Base-by-base conservation (phyloP, 208 protist genomes). In the Jaenimonas drosophilae region DNA sequence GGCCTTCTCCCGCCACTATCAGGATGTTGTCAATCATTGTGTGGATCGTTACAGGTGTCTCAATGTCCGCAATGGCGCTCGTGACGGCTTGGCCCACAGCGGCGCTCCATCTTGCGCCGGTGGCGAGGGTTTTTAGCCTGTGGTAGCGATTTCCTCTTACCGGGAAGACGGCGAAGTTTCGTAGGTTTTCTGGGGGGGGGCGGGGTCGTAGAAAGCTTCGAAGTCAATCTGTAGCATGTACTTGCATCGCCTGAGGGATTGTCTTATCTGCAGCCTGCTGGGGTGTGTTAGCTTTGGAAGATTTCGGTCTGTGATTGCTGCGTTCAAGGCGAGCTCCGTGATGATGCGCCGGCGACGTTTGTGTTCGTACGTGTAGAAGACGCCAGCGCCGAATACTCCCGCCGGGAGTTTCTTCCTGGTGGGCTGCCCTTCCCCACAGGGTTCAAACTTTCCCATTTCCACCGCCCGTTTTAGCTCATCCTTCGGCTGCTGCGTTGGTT, bases 21-120 rank as follows among this genome's bases (percentile, higher is more conserved):
- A 34, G 7, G 30, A 34, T 34, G 30, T 34, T 34, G 30, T 34
- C 30, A 34, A 34, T 34, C 30, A 34, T n/a, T 34, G 30, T 34
- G 30, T 34, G 30, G 30, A 34, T 14, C 30, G 30, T 34, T 7
- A 34, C 30, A n/a, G 30, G 30, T 14, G 30, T 34, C 9, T 34
- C 30, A 14, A 34, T 34, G 14, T 34, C 30, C 30, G 14, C 30
- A 34, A 34, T 34, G 30, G 14, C 30, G 30, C 14, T 34, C 14
- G 30, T 34, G 30, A 34, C 14, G 14, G 30, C 30, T 34, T 34
- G 30, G 30, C 30, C 30, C 9, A 34, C 30, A 34, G 30, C 30
- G 30, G 14, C 30, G 30, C 30, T 34, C 30, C 30, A 34, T 34
- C 30, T 7, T 7, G 30, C 30, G 7, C 30, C 30, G 9, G 30